Evolutionary conservation across 495 filamentous ascomycete species (phyloP), one percentile per base, ranked within the genome.

Genomic region (Annulohypoxylon moriforme): DNA sequence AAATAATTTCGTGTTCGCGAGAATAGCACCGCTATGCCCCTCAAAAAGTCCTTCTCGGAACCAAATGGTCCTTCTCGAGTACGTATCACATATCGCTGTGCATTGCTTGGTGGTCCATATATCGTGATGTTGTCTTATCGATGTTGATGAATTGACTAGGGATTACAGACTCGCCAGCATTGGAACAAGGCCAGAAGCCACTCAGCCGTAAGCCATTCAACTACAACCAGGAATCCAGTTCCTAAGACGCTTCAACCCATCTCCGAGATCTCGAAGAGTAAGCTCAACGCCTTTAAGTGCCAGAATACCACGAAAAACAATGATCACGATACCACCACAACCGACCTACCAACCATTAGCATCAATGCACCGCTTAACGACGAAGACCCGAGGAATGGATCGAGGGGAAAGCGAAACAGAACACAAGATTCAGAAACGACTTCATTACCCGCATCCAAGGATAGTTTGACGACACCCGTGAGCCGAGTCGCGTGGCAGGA

Each of bases 401-500:
- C 33, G 7, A 57, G 67, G 40, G 68, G 72, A 50, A 44, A 44
- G 40, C 64, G 40, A 57, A 49, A 69, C 14, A 74, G 71, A 22
- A 44, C 64, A 31, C 56, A 60, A 13, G 34, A 24, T 14, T 25
- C 31, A 16, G 61, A 56, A 24, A 49, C 36, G 7, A 46, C 52
- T 9, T 60, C 38, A 4, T 58, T 60, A 1, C 53, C 68, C 66
- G 38, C 69, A 49, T 65, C 73, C 66, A 67, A 69, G 62, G 50
- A 42, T 84, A 85, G 66, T 86, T 73, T 91, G 3, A 89, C 88
- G 44, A 97, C 95, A 2, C 95, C 95, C 0, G 88, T 89, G 16
- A 88, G 89, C 29, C 86, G 91, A 46, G 82, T 96, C 34, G 88
- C 92, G 47, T 87, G 97, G 69, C 89, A 90, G 31, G 93, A 97